Conservation (phyloP, 108 stramenopile genomes). For the Cyclotella cryptica region DNA sequence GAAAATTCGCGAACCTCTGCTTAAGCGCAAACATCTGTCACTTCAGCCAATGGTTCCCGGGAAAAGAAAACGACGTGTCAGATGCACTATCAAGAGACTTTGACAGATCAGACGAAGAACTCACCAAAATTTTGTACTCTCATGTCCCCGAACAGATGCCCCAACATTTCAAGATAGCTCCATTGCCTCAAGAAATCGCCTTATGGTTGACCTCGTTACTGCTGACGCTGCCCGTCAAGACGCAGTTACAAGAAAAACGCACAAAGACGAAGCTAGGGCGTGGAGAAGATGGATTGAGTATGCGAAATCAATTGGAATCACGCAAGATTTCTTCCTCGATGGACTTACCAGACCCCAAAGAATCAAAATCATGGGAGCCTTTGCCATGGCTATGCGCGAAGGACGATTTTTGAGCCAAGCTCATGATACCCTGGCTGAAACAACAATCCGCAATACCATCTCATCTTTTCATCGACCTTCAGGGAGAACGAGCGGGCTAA, state of each 20-base stretch:
- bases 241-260: slow-evolving; percentile 32
- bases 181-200: slow-evolving; percentile 30
- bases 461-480: slow-evolving; percentile 38
- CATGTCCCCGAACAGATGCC: slow-evolving; percentile 26
- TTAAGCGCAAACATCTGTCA: neutral
- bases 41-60: slow-evolving; percentile 35
- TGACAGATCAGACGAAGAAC: slow-evolving; percentile 20
- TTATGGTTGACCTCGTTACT: slow-evolving; percentile 35
- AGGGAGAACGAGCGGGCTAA: slow-evolving; percentile 12
- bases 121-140: slow-evolving; percentile 3
- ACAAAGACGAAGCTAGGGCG: slow-evolving; percentile 21
- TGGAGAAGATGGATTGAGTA: slow-evolving; percentile 7
- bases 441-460: slow-evolving; percentile 33
- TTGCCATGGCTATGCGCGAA: slow-evolving; percentile 21
- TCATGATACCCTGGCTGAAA: slow-evolving; percentile 22
- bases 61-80: slow-evolving; percentile 15
- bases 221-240: slow-evolving; percentile 15
- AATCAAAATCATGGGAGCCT: slow-evolving; percentile 23
- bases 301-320: slow-evolving; percentile 7
- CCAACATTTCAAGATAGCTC: slow-evolving; percentile 6
- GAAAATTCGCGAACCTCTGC: neutral
- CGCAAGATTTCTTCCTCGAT: slow-evolving; percentile 18
- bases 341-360: neutral
- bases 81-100: slow-evolving; percentile 16
- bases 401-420: slow-evolving; percentile 21